Evolutionary conservation across 768 basidiomycete species (phyloP).

Genomic region (Tricholoma bakamatsutake): DNA sequence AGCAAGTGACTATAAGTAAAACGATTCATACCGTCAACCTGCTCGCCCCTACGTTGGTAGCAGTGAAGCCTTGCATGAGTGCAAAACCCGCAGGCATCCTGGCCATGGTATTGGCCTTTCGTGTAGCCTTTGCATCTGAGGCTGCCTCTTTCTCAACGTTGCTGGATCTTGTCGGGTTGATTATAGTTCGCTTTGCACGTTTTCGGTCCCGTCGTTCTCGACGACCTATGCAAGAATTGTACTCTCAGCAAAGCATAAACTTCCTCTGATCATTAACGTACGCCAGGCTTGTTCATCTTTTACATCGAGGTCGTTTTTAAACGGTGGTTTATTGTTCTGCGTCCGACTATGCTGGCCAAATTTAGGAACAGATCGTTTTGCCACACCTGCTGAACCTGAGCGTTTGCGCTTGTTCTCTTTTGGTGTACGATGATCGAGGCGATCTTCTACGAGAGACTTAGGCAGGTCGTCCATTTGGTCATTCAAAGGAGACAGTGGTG

Average conservation of each 20-base stretch:
- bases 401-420: conserved; percentile 3
- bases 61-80: conserved; percentile 62
- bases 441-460: not conserved
- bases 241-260: not conserved
- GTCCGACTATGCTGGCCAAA: not conserved
- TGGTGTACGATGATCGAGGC: not conserved
- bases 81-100: conserved; percentile 46
- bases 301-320: not conserved
- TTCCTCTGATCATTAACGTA: conserved; percentile 30
- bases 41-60: conserved; percentile 55
- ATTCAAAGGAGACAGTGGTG: not conserved
- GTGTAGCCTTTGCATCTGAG: conserved; percentile 11
- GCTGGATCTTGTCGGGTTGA: conserved; percentile 26
- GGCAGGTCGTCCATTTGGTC: conserved; percentile 5
- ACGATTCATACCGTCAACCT: conserved; percentile 49
- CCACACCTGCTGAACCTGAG: not conserved
- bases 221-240: conserved; percentile 38
- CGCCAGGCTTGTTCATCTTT: conserved; percentile 23
- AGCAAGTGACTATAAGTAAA: not conserved
- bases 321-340: not conserved
- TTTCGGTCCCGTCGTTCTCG: conserved; percentile 61
- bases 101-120: conserved; percentile 24
- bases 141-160: conserved; percentile 12
- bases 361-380: conserved; percentile 7
- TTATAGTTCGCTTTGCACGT: conserved; percentile 50